A percentile compares a stretch with the other conserved stretches of the same genome.
Conservation (phyloP, 2,329 filamentous ascomycete genomes). For the Claviceps sp. region DNA sequence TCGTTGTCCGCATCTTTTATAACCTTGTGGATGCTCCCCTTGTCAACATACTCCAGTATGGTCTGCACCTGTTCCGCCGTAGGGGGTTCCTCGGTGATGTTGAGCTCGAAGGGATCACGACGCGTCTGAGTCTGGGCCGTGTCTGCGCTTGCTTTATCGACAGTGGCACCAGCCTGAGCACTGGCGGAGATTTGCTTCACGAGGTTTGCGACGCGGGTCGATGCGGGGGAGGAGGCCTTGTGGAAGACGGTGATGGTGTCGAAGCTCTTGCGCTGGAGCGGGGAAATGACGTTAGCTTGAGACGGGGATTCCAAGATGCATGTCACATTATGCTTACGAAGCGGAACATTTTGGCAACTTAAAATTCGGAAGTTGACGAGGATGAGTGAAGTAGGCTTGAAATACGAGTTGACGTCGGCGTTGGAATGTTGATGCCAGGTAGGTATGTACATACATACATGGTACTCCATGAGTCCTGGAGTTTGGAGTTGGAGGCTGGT, state of each 20-base stretch:
- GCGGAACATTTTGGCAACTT: slow-evolving; percentile 10
- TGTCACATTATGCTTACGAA: slow-evolving; percentile 9
- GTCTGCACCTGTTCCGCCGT: slow-evolving; percentile 72
- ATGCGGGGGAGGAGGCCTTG: slow-evolving; percentile 60
- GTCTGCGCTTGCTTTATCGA: slow-evolving; percentile 61
- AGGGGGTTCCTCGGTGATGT: slow-evolving; percentile 67
- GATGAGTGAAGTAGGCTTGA: not conserved
- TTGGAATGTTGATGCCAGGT: not conserved
- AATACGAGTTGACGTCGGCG: not conserved
- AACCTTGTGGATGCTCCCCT: slow-evolving; percentile 43
- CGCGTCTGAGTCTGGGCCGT: slow-evolving; percentile 37
- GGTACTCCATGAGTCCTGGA: too few relatives aligned
- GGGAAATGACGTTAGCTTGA: not conserved
- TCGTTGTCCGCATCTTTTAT: slow-evolving; percentile 61
- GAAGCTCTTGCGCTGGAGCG: slow-evolving; percentile 56
- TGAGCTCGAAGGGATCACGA: slow-evolving; percentile 68
- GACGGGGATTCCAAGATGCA: not conserved
- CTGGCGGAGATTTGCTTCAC: slow-evolving; percentile 70
- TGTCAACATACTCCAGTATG: slow-evolving; percentile 71
- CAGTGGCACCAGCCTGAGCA: slow-evolving; percentile 51
- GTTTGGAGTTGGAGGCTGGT: too few relatives aligned
- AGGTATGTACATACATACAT: not conserved
- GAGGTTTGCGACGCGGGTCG: slow-evolving; percentile 57
- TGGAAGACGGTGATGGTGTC: slow-evolving; percentile 97
- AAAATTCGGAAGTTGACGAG: not conserved